Percentiles rank a stretch among this genome's conserved stretches.
Conservation (phyloP, 371 early-diverging fungal species). For the Rhizopus sp. region DNA sequence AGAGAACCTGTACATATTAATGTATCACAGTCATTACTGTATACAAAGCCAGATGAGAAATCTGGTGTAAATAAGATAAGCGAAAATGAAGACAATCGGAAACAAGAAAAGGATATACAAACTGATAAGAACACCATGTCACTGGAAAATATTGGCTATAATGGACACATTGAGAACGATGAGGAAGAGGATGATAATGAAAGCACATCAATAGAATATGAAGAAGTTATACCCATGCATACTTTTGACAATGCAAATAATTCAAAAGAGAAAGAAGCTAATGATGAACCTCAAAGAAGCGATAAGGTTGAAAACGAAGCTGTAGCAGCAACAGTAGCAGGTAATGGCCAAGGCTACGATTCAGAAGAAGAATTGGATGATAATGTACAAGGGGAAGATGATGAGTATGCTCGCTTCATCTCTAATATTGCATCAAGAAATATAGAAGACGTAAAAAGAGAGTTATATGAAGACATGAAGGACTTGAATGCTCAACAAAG, state of each 20-base stretch:
- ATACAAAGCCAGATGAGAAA: background rate
- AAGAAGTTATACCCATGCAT: background rate
- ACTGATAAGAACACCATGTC: too few relatives aligned
- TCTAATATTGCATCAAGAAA: conserved; percentile 51
- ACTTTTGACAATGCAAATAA: background rate
- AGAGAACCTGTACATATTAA: background rate
- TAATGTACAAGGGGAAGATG: conserved; percentile 47
- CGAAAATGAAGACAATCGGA: conserved; percentile 4
- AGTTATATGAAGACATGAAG: conserved; percentile 62
- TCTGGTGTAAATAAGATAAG: background rate
- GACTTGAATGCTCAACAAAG: conserved; percentile 55
- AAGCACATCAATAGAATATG: too few relatives aligned
- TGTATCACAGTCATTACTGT: background rate
- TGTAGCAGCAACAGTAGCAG: background rate
- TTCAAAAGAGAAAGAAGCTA: background rate
- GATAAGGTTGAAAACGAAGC: background rate
- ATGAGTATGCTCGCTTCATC: conserved; percentile 58
- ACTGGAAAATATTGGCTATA: too few relatives aligned
- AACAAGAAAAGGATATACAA: background rate
- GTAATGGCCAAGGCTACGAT: conserved; percentile 33
- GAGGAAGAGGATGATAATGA: too few relatives aligned
- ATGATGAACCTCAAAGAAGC: background rate
- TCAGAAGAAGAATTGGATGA: conserved; percentile 45
- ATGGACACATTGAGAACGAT: too few relatives aligned
- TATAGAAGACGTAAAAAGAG: conserved; percentile 43